Base-by-base conservation (phyloP, 2,329 filamentous ascomycete genomes). In the Alternaria brassicae region DNA sequence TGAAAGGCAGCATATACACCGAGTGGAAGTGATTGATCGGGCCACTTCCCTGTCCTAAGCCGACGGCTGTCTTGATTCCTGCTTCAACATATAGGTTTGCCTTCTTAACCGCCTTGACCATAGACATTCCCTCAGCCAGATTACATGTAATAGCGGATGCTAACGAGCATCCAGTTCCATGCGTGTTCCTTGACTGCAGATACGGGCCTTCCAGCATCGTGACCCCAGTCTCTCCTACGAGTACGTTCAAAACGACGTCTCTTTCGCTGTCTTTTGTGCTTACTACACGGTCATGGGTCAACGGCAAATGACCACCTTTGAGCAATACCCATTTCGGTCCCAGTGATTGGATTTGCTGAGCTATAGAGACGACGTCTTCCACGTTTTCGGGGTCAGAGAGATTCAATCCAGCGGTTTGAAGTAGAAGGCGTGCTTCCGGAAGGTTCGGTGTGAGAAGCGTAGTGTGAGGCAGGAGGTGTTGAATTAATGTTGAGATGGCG, bases 81-180 rank as follows among this genome's bases (percentile, higher is more conserved):
- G 84, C 89, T 67, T 91, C 88, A 44, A 93, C 82, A 73, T 92
- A 93, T 42, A 85, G 82, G 64, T 88, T 90, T 2, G 88, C 90
- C n/a, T 83, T 81, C 54, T 82, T 84, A n/a, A 91, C 89, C 30
- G 90, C 87, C 40, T 81, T 75, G 1, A 83, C 77, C 1, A 91
- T 81, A 6, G 82, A 78, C 48, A 85, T 73, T 0, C 88, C 88
- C 52, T 81, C 84, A 13, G 89, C 84, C 7, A 93, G 77, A 61
- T 91, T 90, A n/a, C 89, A 89, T 2, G 91, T 88, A 69, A 93
- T 91, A 3, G 91, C 90, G 61, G 91, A 97, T 39, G 95, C 95
- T 60, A 98, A 84, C 9, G 93, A 96, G 74, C 95, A 99, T 4
- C 95, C 95, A 0, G 95, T 98, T 1, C 95, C 95, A 72, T 99